These are phyloP conservation scores for Rhytidiadelphus loreus DNA, from an alignment of 225 moss, liverwort and hornwort species.

Conservation along the genomic window DNA sequence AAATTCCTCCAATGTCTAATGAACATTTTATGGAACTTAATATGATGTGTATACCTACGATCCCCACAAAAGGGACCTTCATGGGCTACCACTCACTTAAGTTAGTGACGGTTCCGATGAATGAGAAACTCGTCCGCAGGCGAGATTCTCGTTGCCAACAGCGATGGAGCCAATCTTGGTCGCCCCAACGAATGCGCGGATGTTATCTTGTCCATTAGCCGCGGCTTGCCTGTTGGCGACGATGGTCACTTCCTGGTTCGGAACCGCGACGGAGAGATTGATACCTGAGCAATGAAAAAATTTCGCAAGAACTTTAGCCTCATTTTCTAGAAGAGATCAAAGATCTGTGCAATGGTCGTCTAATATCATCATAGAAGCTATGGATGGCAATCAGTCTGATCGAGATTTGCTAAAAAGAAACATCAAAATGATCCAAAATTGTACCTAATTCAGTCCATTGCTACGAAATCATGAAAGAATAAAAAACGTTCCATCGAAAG, in stretches of 20 bases:
- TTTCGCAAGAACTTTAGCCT: neutral
- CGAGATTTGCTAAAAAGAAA: neutral
- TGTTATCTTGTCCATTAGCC: constrained; percentile 31
- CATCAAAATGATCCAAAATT: neutral
- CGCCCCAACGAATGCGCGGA: constrained; percentile 9
- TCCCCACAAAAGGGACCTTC: neutral
- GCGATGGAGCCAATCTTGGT: constrained; percentile 32
- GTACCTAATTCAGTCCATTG: neutral
- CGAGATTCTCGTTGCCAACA: constrained; percentile 45
- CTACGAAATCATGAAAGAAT: neutral
- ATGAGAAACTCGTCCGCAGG: too few species aligned
- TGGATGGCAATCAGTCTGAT: neutral
- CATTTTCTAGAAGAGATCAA: neutral
- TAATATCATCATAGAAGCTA: neutral
- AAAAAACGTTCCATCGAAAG: neutral
- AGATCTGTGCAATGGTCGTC: too few species aligned
- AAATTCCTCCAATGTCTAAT: neutral
- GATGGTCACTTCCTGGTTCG: neutral
- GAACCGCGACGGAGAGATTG: neutral
- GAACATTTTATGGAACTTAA: neutral
- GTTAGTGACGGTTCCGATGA: too few species aligned
- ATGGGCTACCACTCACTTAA: neutral
- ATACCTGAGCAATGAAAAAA: neutral
- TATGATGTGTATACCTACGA: neutral
- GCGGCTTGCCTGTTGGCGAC: neutral